Evolutionary conservation across 2,329 filamentous ascomycete species (phyloP).

Genomic region (Helotiales sp.): DNA sequence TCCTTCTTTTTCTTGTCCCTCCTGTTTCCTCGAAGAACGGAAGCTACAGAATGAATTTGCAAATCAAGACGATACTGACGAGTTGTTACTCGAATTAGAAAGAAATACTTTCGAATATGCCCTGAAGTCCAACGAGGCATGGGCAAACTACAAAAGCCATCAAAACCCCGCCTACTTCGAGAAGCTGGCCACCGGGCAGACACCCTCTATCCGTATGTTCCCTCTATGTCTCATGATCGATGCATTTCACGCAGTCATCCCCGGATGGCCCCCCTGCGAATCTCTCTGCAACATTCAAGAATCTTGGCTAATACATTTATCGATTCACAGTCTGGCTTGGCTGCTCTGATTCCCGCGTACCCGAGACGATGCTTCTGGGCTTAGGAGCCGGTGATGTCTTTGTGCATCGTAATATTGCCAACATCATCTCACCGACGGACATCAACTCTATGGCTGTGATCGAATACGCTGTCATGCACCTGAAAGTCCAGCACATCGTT

Average conservation of each 20-base stretch:
- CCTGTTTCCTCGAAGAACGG: background rate
- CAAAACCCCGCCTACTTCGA: conserved; percentile 75
- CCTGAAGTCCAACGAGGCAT: conserved; percentile 71
- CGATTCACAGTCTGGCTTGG: conserved; percentile 73
- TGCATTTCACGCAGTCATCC: background rate
- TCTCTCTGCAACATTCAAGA: background rate
- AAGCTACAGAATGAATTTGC: background rate
- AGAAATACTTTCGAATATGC: conserved; percentile 58
- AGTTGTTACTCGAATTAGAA: conserved; percentile 10
- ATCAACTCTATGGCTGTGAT: conserved; percentile 77
- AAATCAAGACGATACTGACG: conserved; percentile 12
- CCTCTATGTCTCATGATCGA: background rate
- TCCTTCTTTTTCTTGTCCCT: background rate
- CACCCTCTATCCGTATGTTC: conserved; percentile 62
- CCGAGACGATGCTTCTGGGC: conserved; percentile 80
- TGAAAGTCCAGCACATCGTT: conserved; percentile 74
- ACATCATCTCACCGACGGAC: conserved; percentile 77
- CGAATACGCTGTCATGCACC: conserved; percentile 75
- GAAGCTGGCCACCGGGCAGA: conserved; percentile 69
- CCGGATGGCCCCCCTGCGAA: background rate
- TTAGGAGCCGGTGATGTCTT: conserved; percentile 84
- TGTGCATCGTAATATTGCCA: conserved; percentile 89
- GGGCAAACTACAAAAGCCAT: conserved; percentile 67
- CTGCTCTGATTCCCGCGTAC: conserved; percentile 84
- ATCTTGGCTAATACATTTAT: conserved; percentile 10